Percentiles rank a stretch among this genome's conserved stretches.
Evolutionary conservation across 78 protist species (phyloP).

Genomic region (Corallochytrium limacisporum): DNA sequence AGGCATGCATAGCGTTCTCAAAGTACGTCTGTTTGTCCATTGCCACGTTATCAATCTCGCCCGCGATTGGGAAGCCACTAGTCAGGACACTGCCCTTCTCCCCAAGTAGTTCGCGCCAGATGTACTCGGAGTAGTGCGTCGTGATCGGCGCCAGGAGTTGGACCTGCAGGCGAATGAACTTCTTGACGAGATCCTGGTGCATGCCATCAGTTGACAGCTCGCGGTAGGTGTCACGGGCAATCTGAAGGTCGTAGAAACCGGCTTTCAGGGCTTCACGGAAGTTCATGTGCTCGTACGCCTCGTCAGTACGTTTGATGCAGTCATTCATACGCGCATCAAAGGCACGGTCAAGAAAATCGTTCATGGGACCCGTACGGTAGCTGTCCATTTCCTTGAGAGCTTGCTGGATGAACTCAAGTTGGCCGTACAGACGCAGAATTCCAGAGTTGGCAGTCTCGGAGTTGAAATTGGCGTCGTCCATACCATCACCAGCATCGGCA

Average conservation of each 20-base stretch:
- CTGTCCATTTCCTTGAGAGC: neutral
- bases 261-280: conserved; percentile 79
- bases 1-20: no score
- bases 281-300: conserved; percentile 33
- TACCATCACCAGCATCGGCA: conserved; percentile 97
- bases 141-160: conserved; percentile 80
- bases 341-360: neutral
- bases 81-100: conserved; percentile 29
- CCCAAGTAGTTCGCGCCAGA: conserved; percentile 72
- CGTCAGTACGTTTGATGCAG: conserved; percentile 26
- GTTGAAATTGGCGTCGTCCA: conserved; percentile 96
- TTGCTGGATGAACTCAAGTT: conserved; percentile 59
- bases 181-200: conserved; percentile 35
- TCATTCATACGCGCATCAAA: neutral
- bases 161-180: conserved; percentile 59
- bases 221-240: conserved; percentile 67
- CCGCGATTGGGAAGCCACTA: neutral
- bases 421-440: conserved; percentile 69
- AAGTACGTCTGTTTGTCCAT: neutral
- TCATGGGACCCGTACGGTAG: neutral
- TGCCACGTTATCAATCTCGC: neutral
- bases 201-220: neutral
- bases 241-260: conserved; percentile 64
- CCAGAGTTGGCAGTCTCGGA: conserved; percentile 56
- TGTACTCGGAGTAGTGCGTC: conserved; percentile 87